Evolutionary conservation across 2,329 filamentous ascomycete genomes (phyloP).

Genomic region (Sclerotiophoma versabilis): DNA sequence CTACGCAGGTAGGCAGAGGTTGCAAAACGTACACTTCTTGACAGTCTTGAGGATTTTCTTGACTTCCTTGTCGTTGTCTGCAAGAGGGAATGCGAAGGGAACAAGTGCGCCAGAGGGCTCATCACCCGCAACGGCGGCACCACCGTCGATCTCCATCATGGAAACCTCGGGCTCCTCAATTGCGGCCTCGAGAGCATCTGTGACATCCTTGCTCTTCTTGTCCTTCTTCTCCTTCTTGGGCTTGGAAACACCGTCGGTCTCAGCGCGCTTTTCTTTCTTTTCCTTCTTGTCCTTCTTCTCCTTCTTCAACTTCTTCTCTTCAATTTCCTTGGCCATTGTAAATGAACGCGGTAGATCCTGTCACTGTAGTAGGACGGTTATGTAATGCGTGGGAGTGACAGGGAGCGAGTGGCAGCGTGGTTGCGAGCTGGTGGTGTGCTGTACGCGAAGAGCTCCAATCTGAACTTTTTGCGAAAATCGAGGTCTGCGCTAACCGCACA

Average conservation of each 20-base stretch:
- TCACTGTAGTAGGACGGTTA: background rate
- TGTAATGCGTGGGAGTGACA: background rate
- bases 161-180: slow-evolving; percentile 69
- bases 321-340: slow-evolving; percentile 48
- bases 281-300: slow-evolving; percentile 65
- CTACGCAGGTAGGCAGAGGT: background rate
- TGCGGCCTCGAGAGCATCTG: slow-evolving; percentile 58
- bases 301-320: slow-evolving; percentile 52
- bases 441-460: slow-evolving; percentile 17
- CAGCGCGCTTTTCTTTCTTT: slow-evolving; percentile 72
- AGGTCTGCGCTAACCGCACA: slow-evolving; percentile 18
- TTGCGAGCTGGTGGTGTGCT: slow-evolving; percentile 22
- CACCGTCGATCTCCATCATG: slow-evolving; percentile 53
- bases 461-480: slow-evolving; percentile 24
- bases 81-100: slow-evolving; percentile 82
- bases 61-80: slow-evolving; percentile 73
- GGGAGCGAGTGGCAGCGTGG: slow-evolving; percentile 13
- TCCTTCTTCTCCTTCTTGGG: slow-evolving; percentile 66
- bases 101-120: slow-evolving; percentile 67
- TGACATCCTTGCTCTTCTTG: slow-evolving; percentile 70
- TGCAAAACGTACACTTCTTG: slow-evolving; percentile 61
- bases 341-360: slow-evolving; percentile 3
- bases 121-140: slow-evolving; percentile 51
- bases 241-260: slow-evolving; percentile 50
- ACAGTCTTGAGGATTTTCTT: slow-evolving; percentile 72